Conservation (phyloP, 352 stramenopile species). For the Pythium dissimile region DNA sequence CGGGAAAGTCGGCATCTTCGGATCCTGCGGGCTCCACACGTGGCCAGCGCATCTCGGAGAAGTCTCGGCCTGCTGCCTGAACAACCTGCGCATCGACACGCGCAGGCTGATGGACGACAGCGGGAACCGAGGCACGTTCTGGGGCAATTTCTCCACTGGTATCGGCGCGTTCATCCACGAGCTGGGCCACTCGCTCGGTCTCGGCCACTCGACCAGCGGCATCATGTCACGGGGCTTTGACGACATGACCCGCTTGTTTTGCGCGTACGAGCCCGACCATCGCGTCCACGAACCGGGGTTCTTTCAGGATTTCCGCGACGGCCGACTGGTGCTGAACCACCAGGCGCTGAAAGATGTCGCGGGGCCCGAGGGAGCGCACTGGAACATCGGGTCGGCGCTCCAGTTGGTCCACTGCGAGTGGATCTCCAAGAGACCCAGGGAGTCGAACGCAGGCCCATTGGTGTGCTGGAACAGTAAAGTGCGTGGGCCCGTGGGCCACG, state of each 20-base stretch:
- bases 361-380: constrained; percentile 36
- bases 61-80: constrained; percentile 44
- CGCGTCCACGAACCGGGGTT: constrained; percentile 23
- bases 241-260: constrained; percentile 65
- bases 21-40: constrained; percentile 60
- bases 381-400: constrained; percentile 50
- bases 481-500: constrained; percentile 43
- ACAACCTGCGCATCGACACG: constrained; percentile 56
- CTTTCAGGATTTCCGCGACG: constrained; percentile 17
- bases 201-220: constrained; percentile 48
- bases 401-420: constrained; percentile 48
- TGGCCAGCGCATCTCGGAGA: constrained; percentile 51
- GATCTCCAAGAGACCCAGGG: constrained; percentile 38
- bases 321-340: constrained; percentile 35
- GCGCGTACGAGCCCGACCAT: constrained; percentile 28
- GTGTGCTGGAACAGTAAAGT: constrained; percentile 30
- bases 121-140: constrained; percentile 50
- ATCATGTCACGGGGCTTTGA: constrained; percentile 76
- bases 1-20: constrained; percentile 57
- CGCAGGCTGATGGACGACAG: constrained; percentile 53
- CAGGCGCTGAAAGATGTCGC: constrained; percentile 30
- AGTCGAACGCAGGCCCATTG: constrained; percentile 30
- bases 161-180: constrained; percentile 68
- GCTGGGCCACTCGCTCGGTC: constrained; percentile 54
- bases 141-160: constrained; percentile 61